Evolutionary conservation across 73 alveolate genomes (phyloP), one percentile per base, ranked within the genome.

Genomic region (Uronychia setigera): DNA sequence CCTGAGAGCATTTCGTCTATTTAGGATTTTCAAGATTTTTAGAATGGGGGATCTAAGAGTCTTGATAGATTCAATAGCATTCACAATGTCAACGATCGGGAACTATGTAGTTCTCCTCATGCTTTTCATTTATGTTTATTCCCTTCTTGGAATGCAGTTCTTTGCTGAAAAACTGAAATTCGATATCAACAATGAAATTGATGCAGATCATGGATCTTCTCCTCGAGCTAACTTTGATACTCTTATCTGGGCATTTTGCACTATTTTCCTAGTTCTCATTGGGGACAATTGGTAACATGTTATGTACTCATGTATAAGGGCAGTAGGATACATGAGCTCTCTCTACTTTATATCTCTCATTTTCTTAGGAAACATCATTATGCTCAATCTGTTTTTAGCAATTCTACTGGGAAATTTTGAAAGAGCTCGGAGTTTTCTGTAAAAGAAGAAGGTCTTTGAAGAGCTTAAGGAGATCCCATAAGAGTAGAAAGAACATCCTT

Each of bases 391-490:
- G 28, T 88, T 88, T 46, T 74, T 88, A 0, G 97, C 97, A 31
- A 89, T 92, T 77, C 88, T 92, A 32, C 33, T 92, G 30, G 91
- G 87, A 28, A 83, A 88, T 46, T 92, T 92, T 35, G 95, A 84
- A 76, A 84, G 88, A 31, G 90, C 88, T 1, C 58, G 88, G 30
- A 80, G 78, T 19, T 1, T 75, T 27, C 5, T 25, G 81, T 26
- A 26, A 34, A 78, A 35, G 33, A 78, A 34, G 77, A 78, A 78
- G 76, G 30, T 78, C 26, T 78, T 78, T 32, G 77, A 35, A 19
- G 77, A 31, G 30, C 33, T 34, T 14, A 28, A 60, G 79, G 26
- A 30, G 14, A 19, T 60, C 29, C 26, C 79, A 1, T 13, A 60
- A 28, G 26, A 26, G 29, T 14, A 28, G 5, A 26, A 13, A 13